A percentile compares a stretch with the other conserved stretches of the same genome.
Evolutionary conservation across 2,329 filamentous ascomycete species (phyloP).

Genomic region (Fusarium bulbicola): DNA sequence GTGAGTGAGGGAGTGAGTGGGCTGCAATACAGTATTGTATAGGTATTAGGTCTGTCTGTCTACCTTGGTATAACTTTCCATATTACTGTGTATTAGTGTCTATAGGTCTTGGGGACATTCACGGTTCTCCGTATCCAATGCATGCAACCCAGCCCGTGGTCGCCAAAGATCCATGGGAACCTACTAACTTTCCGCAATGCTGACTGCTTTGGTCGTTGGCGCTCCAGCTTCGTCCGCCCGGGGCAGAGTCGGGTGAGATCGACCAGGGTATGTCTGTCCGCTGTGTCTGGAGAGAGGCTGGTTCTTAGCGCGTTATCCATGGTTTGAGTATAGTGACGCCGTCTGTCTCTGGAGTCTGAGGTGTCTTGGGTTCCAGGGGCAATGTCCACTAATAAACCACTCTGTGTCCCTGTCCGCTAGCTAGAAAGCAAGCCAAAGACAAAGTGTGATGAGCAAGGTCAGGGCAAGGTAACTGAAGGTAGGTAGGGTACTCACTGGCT

Average conservation of each 20-base stretch:
- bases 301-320: neutral
- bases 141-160: constrained; percentile 11
- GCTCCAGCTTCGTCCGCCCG: constrained; percentile 13
- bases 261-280: constrained; percentile 2
- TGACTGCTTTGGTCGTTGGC: constrained; percentile 33
- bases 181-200: constrained; percentile 28
- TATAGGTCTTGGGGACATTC: neutral
- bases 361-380: neutral
- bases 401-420: neutral
- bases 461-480: neutral
- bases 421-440: neutral
- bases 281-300: constrained; percentile 14
- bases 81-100: neutral
- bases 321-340: neutral
- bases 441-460: constrained; percentile 3
- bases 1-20: neutral
- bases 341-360: neutral
- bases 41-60: neutral
- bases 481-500: neutral
- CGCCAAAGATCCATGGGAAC: constrained; percentile 23
- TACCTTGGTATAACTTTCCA: neutral
- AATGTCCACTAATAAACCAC: neutral
- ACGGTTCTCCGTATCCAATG: neutral
- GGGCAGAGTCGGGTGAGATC: constrained; percentile 19
- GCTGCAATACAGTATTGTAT: neutral